These are phyloP conservation scores for Dothidotthia symphoricarpi DNA, from an alignment of 2,329 filamentous ascomycete species.

Conservation along the genomic window DNA sequence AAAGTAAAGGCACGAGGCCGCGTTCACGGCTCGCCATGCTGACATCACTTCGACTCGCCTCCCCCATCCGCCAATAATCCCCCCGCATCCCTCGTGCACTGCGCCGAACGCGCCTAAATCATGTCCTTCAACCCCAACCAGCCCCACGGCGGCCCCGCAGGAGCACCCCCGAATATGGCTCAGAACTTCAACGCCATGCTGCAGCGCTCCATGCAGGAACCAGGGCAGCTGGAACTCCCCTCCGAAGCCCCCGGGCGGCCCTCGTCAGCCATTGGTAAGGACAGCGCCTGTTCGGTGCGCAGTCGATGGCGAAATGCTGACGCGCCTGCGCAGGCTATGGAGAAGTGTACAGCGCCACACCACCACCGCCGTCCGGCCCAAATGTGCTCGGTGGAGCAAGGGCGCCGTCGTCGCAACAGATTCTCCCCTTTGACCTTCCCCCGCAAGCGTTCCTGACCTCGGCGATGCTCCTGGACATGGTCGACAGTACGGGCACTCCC, in stretches of 20 bases:
- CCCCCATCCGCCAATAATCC: constrained; percentile 21
- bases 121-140: constrained; percentile 33
- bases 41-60: constrained; percentile 15
- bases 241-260: constrained; percentile 26
- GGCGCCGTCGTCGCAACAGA: constrained; percentile 21
- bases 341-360: constrained; percentile 40
- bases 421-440: constrained; percentile 54
- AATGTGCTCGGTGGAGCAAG: constrained; percentile 33
- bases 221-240: constrained; percentile 21
- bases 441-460: constrained; percentile 99
- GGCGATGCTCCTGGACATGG: constrained; percentile 90
- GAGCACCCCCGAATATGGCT: constrained; percentile 29
- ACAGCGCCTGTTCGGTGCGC: constrained; percentile 2
- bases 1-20: constrained; percentile 18
- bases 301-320: constrained; percentile 15
- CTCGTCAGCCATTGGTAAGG: constrained; percentile 28
- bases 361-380: constrained; percentile 52
- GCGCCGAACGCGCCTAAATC: constrained; percentile 4
- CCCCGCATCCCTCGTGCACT: constrained; percentile 3
- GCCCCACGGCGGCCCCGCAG: constrained; percentile 34
- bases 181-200: constrained; percentile 40
- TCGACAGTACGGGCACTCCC: constrained; percentile 67
- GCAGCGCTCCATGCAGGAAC: constrained; percentile 37
- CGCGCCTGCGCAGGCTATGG: constrained; percentile 29
- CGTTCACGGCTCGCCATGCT: constrained; percentile 33